phyloP scores from a whole-genome alignment of 148 eudicot species.

The Rhododendron williamsianum region DNA sequence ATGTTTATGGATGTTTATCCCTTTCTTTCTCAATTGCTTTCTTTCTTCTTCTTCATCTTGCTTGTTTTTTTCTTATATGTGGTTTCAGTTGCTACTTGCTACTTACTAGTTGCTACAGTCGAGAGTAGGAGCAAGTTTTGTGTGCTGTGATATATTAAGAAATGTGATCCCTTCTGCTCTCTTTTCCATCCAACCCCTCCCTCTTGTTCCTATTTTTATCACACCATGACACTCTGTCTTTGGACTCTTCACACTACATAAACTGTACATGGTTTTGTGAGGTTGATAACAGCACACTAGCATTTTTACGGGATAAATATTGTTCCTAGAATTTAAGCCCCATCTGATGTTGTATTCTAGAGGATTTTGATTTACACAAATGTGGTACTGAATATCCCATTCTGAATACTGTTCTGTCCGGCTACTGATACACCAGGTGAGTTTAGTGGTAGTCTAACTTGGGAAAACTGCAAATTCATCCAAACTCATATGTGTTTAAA shows the following conservation, averaged over 20 bases:
- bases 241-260: not conserved
- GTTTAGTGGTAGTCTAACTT: not conserved
- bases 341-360: not conserved
- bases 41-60: not conserved
- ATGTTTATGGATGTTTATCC: conserved; percentile 10
- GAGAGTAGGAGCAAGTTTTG: not conserved
- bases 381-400: not conserved
- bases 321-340: conserved; percentile 3
- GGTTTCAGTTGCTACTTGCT: not conserved
- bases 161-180: not conserved
- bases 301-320: not conserved
- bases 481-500: not conserved
- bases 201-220: not conserved
- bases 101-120: not conserved
- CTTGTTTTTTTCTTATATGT: not conserved
- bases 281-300: not conserved
- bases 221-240: not conserved
- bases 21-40: not conserved
- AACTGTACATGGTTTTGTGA: not conserved
- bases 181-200: not conserved
- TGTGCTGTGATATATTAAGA: not conserved
- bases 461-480: not conserved
- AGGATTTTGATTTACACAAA: not conserved
- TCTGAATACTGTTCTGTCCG: not conserved
- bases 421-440: not conserved